A percentile compares a stretch with the other conserved stretches of the same genome.
Evolutionary conservation across 345 rosid species (phyloP).

Genomic region (Camelina neglecta): DNA sequence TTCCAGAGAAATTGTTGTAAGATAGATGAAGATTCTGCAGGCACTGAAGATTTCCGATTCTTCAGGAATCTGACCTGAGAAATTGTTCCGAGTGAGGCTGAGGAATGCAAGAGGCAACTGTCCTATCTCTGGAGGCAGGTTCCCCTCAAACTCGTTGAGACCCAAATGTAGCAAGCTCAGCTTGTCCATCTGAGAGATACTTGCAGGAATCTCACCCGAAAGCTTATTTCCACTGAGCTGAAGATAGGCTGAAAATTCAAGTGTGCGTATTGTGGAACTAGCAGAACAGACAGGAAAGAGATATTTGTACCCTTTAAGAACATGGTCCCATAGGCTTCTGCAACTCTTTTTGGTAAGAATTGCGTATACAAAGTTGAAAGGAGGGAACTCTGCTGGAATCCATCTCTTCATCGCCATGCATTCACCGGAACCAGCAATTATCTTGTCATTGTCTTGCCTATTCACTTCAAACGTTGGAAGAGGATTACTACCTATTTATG

Average conservation of each 20-base stretch:
- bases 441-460: slow-evolving; percentile 34
- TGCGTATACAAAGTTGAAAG: slow-evolving; percentile 74
- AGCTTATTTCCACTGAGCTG: slow-evolving; percentile 78
- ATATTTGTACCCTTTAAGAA: slow-evolving; percentile 68
- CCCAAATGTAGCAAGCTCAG: slow-evolving; percentile 78
- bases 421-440: slow-evolving; percentile 71
- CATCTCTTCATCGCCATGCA: slow-evolving; percentile 83
- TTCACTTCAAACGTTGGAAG: slow-evolving; percentile 61
- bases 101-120: slow-evolving; percentile 72
- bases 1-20: slow-evolving; percentile 82
- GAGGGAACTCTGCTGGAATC: slow-evolving; percentile 94
- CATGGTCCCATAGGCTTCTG: slow-evolving; percentile 70
- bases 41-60: slow-evolving; percentile 71
- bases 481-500: slow-evolving; percentile 64
- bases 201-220: slow-evolving; percentile 67
- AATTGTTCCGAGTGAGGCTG: slow-evolving; percentile 60
- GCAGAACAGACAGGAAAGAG: slow-evolving; percentile 61
- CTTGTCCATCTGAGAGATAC: slow-evolving; percentile 63
- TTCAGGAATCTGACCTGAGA: slow-evolving; percentile 70
- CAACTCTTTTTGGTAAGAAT: slow-evolving; percentile 78
- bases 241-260: slow-evolving; percentile 70
- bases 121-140: slow-evolving; percentile 64
- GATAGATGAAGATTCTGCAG: slow-evolving; percentile 83
- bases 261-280: slow-evolving; percentile 46
- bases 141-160: slow-evolving; percentile 58